Percentiles rank a stretch among this genome's conserved stretches.
Conservation (phyloP, 768 basidiomycete species). For the Artomyces pyxidatus region DNA sequence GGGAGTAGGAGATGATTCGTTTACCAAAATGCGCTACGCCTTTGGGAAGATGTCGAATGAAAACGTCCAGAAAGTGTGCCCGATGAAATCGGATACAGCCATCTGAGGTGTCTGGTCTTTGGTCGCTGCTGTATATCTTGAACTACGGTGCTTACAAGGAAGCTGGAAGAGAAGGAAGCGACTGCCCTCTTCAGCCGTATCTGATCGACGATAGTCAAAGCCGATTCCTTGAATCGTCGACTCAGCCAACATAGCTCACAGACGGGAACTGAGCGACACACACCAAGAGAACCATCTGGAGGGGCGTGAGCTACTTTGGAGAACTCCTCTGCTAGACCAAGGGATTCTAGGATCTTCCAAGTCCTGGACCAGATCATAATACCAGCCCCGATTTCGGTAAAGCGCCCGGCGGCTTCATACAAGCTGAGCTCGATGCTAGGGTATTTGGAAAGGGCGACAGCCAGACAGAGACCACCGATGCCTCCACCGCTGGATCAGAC, state of each 20-base stretch:
- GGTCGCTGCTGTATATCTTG: background rate
- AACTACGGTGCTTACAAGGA: slow-evolving; percentile 26
- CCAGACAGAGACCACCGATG: slow-evolving; percentile 25
- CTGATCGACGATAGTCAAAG: slow-evolving; percentile 40
- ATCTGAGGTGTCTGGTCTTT: slow-evolving; percentile 7
- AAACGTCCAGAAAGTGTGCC: slow-evolving; percentile 38
- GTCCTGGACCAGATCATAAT: slow-evolving; percentile 25
- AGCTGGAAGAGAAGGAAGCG: slow-evolving; percentile 32
- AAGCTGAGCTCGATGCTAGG: slow-evolving; percentile 21
- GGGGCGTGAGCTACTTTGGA: slow-evolving; percentile 19
- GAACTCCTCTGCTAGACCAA: slow-evolving; percentile 21
- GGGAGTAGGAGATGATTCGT: slow-evolving; percentile 19
- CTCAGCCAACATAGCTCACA: background rate
- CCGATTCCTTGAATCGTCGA: slow-evolving; percentile 26
- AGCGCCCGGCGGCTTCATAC: slow-evolving; percentile 31
- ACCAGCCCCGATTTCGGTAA: slow-evolving; percentile 43
- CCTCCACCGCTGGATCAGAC: slow-evolving; percentile 28
- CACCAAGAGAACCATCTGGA: slow-evolving; percentile 16
- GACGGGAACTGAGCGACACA: background rate
- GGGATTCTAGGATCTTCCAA: slow-evolving; percentile 19
- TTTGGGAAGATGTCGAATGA: slow-evolving; percentile 24
- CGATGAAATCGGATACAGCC: slow-evolving; percentile 37
- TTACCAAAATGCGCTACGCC: slow-evolving; percentile 25
- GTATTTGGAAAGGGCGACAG: slow-evolving; percentile 21
- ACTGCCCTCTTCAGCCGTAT: slow-evolving; percentile 30